These are phyloP conservation scores for Aspergillus udagawae DNA, from an alignment of 2,329 filamentous ascomycete genomes.

Conservation along the genomic window DNA sequence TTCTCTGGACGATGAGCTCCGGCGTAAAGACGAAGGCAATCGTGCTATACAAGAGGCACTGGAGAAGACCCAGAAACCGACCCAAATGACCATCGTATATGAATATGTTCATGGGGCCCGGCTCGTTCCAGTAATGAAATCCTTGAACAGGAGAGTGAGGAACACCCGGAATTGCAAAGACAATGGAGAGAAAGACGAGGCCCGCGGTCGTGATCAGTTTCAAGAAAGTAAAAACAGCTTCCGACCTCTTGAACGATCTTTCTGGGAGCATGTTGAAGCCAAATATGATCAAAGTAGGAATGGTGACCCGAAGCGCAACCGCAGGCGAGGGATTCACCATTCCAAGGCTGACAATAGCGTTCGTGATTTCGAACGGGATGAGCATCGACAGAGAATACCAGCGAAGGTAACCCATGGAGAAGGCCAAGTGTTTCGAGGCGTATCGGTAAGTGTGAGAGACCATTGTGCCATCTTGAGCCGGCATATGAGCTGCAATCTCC, in stretches of 20 bases:
- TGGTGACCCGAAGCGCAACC: slow-evolving; percentile 44
- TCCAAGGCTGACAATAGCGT: slow-evolving; percentile 60
- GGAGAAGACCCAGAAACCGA: slow-evolving; percentile 48
- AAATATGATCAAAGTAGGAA: slow-evolving; percentile 57
- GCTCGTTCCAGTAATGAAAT: slow-evolving; percentile 48
- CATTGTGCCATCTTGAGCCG: slow-evolving; percentile 36
- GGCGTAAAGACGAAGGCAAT: slow-evolving; percentile 53
- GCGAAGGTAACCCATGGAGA: slow-evolving; percentile 39
- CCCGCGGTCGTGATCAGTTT: slow-evolving; percentile 49
- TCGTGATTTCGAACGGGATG: slow-evolving; percentile 58
- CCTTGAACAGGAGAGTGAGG: slow-evolving; percentile 46
- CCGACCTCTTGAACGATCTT: slow-evolving; percentile 45
- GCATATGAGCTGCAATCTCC: slow-evolving; percentile 38
- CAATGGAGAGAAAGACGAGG: slow-evolving; percentile 47
- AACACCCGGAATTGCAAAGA: slow-evolving; percentile 50
- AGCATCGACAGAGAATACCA: slow-evolving; percentile 46
- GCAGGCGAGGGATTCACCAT: slow-evolving; percentile 49
- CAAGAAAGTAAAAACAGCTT: slow-evolving; percentile 47
- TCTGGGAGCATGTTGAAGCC: slow-evolving; percentile 47
- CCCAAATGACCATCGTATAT: slow-evolving; percentile 44
- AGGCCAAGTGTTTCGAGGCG: slow-evolving; percentile 35
- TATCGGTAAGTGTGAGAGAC: slow-evolving; percentile 39
- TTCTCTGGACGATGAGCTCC: slow-evolving; percentile 52
- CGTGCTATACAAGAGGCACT: slow-evolving; percentile 47
- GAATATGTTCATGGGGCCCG: slow-evolving; percentile 48